These are phyloP conservation scores for Mercurialis annua DNA, from an alignment of 345 rosid genomes.

Conservation along the genomic window DNA sequence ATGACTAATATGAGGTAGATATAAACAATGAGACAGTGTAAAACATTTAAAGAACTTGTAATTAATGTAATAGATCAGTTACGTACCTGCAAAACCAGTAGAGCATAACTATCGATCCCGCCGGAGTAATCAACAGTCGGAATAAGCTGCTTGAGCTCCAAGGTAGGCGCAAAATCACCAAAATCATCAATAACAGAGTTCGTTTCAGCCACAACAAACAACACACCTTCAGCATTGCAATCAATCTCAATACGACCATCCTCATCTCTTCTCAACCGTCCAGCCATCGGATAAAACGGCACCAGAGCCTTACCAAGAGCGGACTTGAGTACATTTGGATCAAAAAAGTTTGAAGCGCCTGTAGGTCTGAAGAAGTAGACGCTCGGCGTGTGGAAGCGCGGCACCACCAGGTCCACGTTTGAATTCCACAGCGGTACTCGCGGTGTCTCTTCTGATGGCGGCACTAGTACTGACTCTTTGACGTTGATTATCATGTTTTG, in stretches of 20 bases:
- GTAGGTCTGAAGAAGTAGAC: slow-evolving; percentile 87
- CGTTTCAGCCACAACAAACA: slow-evolving; percentile 79
- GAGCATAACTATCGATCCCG: slow-evolving; percentile 68
- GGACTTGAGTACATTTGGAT: slow-evolving; percentile 51
- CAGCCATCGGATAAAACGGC: slow-evolving; percentile 97
- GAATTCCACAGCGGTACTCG: slow-evolving; percentile 64
- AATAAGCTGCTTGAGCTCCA: slow-evolving; percentile 76
- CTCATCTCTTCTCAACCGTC: slow-evolving; percentile 65
- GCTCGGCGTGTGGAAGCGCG: slow-evolving; percentile 87
- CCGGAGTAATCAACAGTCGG: slow-evolving; percentile 84
- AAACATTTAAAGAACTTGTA: too few relatives aligned
- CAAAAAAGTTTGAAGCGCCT: slow-evolving; percentile 60
- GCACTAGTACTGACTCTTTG: slow-evolving; percentile 68
- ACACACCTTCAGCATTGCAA: slow-evolving; percentile 82
- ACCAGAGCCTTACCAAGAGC: slow-evolving; percentile 74
- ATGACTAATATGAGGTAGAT: too few relatives aligned
- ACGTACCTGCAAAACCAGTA: slow-evolving; percentile 80
- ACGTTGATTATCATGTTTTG: slow-evolving; percentile 55
- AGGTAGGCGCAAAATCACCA: slow-evolving; percentile 86
- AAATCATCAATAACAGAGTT: slow-evolving; percentile 62
- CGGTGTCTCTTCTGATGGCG: slow-evolving; percentile 69
- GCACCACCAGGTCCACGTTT: slow-evolving; percentile 84
- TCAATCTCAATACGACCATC: slow-evolving; percentile 94
- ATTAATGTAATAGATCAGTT: not conserved
- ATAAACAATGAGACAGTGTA: too few relatives aligned